Base-by-base conservation (phyloP, 495 filamentous ascomycete species). In the Talaromyces wortmannii region DNA sequence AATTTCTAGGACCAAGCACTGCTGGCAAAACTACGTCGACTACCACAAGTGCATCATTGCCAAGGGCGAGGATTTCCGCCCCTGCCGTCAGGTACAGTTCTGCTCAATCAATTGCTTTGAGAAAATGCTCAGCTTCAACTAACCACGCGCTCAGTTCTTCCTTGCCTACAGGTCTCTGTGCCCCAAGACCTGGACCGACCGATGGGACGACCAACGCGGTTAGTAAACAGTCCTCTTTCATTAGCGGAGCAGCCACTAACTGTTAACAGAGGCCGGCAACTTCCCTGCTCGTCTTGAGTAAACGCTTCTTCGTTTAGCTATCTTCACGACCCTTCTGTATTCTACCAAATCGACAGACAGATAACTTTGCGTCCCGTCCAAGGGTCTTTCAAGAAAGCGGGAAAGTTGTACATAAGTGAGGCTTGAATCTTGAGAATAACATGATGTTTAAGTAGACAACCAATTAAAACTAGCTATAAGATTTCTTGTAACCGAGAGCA, bases 21-120 rank as follows among this genome's bases (percentile, higher is more conserved):
- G 90, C 88, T 96, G 92, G 92, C 92, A 96, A 68, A 94, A 98
- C 82, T 99, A 99, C 77, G 95, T 99, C 80, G 95, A 99, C 77
- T 97, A 99, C 83, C 86, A 99, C 85, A 99, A 97, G 83, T 99
- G 95, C 78, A 87, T 95, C 72, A 77, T 88, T 69, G 92, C 92
- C 72, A 97, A 97, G 83, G 95, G 95, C 72, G 95, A 99, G 78
- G 95, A 97, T 70, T 99, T 97, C 73, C 83, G 88, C 59, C 95
- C 95, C 49, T 99, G 95, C 87, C 87, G 85, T 68, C 95, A 98
- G 83, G 92, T 95, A 85, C 50, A 63, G 10, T 48, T 6, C 12
- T 40, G 11, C 31, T 13, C 16, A 13, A n/a, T 18, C 51, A 16
- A n/a, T n/a, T 33, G 7, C 16, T 1, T 23, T 18, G 31, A 49